A percentile compares a stretch with the other conserved stretches of the same genome.
Conservation (phyloP, 73 alveolate species). For the Paramecium octaurelia region DNA sequence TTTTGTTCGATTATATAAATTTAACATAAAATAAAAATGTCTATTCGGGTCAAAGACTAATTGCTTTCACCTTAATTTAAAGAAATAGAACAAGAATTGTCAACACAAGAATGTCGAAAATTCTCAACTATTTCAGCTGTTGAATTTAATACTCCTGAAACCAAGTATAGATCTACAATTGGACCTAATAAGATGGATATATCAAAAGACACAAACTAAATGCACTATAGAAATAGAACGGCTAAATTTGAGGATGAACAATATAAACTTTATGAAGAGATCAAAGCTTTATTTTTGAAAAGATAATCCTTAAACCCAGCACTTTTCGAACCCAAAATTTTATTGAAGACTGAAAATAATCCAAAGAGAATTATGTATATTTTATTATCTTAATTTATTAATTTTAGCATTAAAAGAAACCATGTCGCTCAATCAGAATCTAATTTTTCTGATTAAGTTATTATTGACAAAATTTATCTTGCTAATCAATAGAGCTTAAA, state of each 20-base stretch:
- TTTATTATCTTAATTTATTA: not conserved
- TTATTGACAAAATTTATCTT: not conserved
- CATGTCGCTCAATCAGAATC: not conserved
- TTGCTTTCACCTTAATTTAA: not conserved
- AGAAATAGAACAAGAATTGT: not conserved
- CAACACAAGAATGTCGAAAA: not conserved
- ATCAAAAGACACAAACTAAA: not conserved
- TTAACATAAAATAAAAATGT: not conserved
- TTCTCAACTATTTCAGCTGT: not conserved
- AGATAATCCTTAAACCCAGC: not conserved
- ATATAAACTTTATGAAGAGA: not conserved
- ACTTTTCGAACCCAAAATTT: not conserved
- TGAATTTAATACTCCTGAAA: not conserved
- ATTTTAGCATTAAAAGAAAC: not conserved
- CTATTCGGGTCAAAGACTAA: not conserved
- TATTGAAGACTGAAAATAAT: not conserved
- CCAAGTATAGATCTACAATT: not conserved
- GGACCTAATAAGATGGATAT: not conserved
- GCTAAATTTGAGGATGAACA: constrained; percentile 25
- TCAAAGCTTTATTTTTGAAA: not conserved
- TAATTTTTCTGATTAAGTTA: not conserved
- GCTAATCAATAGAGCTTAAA: not conserved
- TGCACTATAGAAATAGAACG: not conserved
- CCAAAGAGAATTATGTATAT: not conserved
- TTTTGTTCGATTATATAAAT: not conserved